These are phyloP conservation scores for Coix lacrymajobi DNA, from an alignment of 176 grass and related monocot genomes.

Conservation along the genomic window DNA sequence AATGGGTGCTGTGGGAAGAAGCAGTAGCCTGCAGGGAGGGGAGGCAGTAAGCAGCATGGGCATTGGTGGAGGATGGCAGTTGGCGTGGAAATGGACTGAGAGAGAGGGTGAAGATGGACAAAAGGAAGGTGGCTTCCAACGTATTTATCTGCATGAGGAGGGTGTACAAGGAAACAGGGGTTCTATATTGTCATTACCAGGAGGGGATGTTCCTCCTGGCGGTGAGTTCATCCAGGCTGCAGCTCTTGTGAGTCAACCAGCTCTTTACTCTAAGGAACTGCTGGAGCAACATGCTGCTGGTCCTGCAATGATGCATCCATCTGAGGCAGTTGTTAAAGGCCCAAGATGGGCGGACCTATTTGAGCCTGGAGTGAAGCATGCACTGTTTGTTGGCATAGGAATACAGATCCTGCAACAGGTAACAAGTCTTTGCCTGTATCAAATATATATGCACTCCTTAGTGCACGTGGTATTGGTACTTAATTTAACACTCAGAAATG, in stretches of 20 bases:
- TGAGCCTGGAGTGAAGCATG: conserved; percentile 88
- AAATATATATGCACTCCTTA: background rate
- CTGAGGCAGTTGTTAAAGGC: conserved; percentile 54
- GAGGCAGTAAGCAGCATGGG: conserved; percentile 83
- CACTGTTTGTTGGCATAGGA: conserved; percentile 80
- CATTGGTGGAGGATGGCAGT: conserved; percentile 96
- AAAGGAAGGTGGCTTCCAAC: conserved; percentile 84
- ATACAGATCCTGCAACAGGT: conserved; percentile 97
- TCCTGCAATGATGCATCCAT: conserved; percentile 93
- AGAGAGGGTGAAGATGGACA: conserved; percentile 65
- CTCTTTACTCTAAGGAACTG: conserved; percentile 77
- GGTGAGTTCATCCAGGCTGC: conserved; percentile 82
- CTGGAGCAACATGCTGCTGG: conserved; percentile 62
- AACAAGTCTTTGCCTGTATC: conserved; percentile 4
- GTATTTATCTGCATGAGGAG: conserved; percentile 97
- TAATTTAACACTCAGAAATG: background rate
- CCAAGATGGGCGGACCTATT: conserved; percentile 69
- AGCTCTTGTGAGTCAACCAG: conserved; percentile 91
- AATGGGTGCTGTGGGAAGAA: conserved; percentile 48
- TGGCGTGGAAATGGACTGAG: conserved; percentile 98
- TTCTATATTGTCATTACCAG: conserved; percentile 74
- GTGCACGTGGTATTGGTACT: background rate
- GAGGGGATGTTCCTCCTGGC: conserved; percentile 57
- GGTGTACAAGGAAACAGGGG: conserved; percentile 54
- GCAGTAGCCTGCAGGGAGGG: conserved; percentile 50